A percentile compares a stretch with the other conserved stretches of the same genome.
Conservation (phyloP, 352 stramenopile genomes). For the Blastocystis hominis region DNA sequence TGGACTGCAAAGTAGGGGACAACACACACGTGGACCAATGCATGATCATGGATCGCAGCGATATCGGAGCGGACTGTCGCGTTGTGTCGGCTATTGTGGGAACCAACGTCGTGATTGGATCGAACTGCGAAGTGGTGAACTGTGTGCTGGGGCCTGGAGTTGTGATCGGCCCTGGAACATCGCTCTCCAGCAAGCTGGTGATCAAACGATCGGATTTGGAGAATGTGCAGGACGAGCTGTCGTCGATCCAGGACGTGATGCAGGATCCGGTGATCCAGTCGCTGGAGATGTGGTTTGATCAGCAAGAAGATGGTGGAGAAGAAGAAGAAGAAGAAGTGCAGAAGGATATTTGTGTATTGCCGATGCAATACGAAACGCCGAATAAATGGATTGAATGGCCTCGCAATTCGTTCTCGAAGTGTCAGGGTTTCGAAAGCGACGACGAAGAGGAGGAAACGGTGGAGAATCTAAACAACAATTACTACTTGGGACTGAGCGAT, state of each 20-base stretch:
- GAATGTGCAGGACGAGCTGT: neutral
- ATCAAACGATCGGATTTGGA: neutral
- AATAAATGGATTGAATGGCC: neutral
- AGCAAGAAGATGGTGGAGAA: neutral
- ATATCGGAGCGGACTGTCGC: neutral
- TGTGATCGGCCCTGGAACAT: neutral
- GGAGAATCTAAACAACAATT: neutral
- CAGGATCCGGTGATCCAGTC: neutral
- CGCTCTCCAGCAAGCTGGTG: neutral
- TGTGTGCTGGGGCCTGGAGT: neutral
- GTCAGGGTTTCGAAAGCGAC: conserved; percentile 21
- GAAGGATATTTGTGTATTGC: neutral
- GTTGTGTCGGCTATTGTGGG: neutral
- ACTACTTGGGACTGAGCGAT: neutral
- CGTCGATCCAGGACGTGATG: neutral
- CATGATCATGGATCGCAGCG: neutral
- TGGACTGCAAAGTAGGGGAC: neutral
- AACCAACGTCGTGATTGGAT: neutral
- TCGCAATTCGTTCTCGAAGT: neutral
- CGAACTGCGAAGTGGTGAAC: neutral
- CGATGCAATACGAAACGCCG: neutral
- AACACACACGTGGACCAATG: neutral
- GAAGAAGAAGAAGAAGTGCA: neutral
- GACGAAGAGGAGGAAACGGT: conserved; percentile 23
- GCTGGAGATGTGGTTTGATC: neutral